Base-by-base conservation (phyloP, 2,329 filamentous ascomycete genomes). In the Alternaria viburni region DNA sequence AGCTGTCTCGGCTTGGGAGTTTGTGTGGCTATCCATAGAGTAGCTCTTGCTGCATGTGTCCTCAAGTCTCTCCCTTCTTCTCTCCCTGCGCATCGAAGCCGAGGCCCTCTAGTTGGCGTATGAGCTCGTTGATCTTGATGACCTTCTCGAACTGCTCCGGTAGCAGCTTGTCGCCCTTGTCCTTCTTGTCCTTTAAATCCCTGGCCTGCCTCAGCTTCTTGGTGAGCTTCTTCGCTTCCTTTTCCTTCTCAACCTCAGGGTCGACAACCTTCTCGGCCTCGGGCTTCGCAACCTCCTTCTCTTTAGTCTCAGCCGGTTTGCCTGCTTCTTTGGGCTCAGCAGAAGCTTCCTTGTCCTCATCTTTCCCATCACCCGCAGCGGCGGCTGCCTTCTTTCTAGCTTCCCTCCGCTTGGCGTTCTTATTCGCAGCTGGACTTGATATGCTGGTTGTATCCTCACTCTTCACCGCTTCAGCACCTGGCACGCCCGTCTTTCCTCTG, bases 121-220 rank as follows among this genome's bases (percentile, higher is more conserved):
- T 90, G 54, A 99, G 86, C 83, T 99, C 96, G 67, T 93, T 93
- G 78, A 99, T 97, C 81, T 96, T 97, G 79, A 97, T 96, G 59
- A 99, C 93, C 83, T 99, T 99, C 72, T 95, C 93, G 68, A 98
- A 91, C 82, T 99, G 96, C 82, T 99, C 96, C 0, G 94, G 95
- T 25, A 98, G 85, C 64, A 99, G 82, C 5, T 88, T 86, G 77
- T 93, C 91, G 19, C 96, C 96, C 59, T 89, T 90, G 23, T 97
- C 92, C 80, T 97, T 97, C 86, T 97, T 97, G 74, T 90, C 90
- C 77, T 93, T 91, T 57, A 99, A 85, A 3, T 98, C 96, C 71
- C 90, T 91, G 5, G 96, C 95, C 79, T 99, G 96, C 74, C 95
- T 92, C 64, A 99, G 84, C 82, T 98, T 99, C 86, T 99, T 99